Evolutionary conservation across 805 yeast genomes (phyloP), one percentile per base, ranked within the genome.

Genomic region (Saturnispora ahearnii): DNA sequence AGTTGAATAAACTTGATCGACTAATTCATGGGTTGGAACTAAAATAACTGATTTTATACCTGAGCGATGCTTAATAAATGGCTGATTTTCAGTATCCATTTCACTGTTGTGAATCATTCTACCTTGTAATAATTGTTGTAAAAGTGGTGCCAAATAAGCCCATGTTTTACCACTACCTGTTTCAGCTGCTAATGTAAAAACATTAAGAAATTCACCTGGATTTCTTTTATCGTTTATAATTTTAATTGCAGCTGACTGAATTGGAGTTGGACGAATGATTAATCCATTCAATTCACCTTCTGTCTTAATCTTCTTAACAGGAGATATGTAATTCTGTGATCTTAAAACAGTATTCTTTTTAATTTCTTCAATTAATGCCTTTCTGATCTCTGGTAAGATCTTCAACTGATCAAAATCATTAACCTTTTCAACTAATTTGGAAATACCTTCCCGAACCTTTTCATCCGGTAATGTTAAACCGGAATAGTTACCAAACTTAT

Each of bases 121-220:
- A 46, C 76, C 79, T 51, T 82, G 81, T 52, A 79, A 77, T 54
- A 90, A 65, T 54, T 77, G 79, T 44, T 87, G 84, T 36, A 90
- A 55, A 33, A 91, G 54, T 0, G 96, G 90, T 0, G 85, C 79
- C 53, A 93, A 62, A 60, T 90, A 91, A 0, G 97, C 89, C 81
- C 96, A 81, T 0, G 99, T 91, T 62, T 91, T 91, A 8, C 99
- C 99, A 0, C 96, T 84, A 0, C 99, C 99, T 0, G 99, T 91
- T 63, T 93, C 98, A 3, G 97, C 96, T 0, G 98, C 97, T 49
- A 91, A 65, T 2, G 93, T 79, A 70, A 79, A 87, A 0, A 82
- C 75, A 55, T 81, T 79, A 45, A 81, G 58, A 51, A 72, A 67
- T 7, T 63, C 65, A 21, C 52, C 56, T 10, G 58, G 49, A 5